Evolutionary conservation across 208 protist species (phyloP), one percentile per base, ranked within the genome.

Genomic region (Leishmania martiniquensis): DNA sequence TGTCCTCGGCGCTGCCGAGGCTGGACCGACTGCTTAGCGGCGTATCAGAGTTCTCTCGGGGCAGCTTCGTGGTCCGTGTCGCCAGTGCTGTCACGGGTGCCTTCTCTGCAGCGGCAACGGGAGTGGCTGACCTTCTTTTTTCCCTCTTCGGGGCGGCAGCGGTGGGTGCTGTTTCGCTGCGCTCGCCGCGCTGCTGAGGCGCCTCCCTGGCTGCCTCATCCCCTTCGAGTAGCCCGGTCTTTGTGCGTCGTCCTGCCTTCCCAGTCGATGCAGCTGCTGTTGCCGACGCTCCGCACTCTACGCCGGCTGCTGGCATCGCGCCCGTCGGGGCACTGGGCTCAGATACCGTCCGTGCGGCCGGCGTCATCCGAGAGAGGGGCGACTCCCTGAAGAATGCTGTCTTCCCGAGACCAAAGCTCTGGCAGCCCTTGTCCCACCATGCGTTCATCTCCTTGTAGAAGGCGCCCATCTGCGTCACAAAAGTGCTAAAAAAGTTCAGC

Each of bases 401-500:
- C 52, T 85, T 87, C 0, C 85, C 81, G 0, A 72, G 81, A 37
- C 85, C 73, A 37, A 93, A 85, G 42, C 75, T 66, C 54, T 84
- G 65, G 42, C 45, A 79, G 22, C 76, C 76, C n/a, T 67, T 60
- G 39, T 51, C 63, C 54, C 86, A 84, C 0, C 70, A 76, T 44
- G 62, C 77, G 65, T 67, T 57, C 44, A 88, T 81, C 59, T 92
- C 88, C 17, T 54, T 42, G 70, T 83, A 92, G 68, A 87, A 92
- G 45, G 49, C 69, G 51, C 77, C 75, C 67, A 92, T 81, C 80
- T 92, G 88, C 6, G 87, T 85, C 3, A 89, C 51, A 67, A 94
- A 89, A 39, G 84, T 88, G 72, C 80, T 87, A 75, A 88, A 94
- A 59, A 96, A 83, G 77, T 93, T 96, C 13, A 89, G 63, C 78